Conservation (phyloP, 2,329 filamentous ascomycete species). For the Colletotrichum noveboracense region DNA sequence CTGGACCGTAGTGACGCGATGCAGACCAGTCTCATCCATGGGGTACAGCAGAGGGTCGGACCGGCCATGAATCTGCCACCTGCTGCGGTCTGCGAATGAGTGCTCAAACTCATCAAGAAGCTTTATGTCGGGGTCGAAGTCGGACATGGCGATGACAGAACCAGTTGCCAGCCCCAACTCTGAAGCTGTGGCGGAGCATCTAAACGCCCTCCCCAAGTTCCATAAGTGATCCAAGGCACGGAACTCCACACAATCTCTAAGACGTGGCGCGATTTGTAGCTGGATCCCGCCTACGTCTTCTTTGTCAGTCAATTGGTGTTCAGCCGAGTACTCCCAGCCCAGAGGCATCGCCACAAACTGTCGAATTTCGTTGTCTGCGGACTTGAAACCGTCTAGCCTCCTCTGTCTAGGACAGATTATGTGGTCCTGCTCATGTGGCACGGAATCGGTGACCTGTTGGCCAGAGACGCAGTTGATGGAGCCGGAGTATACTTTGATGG, state of each 20-base stretch:
- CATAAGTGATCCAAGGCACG: not conserved
- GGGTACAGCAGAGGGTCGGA: not conserved
- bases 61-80: not conserved
- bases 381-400: not conserved
- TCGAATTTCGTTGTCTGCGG: not conserved
- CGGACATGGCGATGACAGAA: not conserved
- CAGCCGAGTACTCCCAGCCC: not conserved
- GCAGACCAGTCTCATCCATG: not conserved
- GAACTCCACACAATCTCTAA: not conserved
- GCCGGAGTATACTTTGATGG: not conserved
- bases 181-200: not conserved
- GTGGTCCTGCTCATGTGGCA: not conserved
- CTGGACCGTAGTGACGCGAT: not conserved
- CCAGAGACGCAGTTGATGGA: not conserved
- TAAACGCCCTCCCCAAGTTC: not conserved
- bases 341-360: constrained; percentile 4
- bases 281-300: not conserved
- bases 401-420: not conserved
- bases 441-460: not conserved
- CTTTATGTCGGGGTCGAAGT: not conserved
- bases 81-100: not conserved
- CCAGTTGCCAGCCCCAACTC: not conserved
- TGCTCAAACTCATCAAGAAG: not conserved
- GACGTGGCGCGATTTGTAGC: not conserved
- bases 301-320: not conserved